Percentiles rank a stretch among this genome's conserved stretches.
These are phyloP conservation scores for Daldinia caldariorum DNA, from an alignment of 495 filamentous ascomycete genomes.

Conservation along the genomic window DNA sequence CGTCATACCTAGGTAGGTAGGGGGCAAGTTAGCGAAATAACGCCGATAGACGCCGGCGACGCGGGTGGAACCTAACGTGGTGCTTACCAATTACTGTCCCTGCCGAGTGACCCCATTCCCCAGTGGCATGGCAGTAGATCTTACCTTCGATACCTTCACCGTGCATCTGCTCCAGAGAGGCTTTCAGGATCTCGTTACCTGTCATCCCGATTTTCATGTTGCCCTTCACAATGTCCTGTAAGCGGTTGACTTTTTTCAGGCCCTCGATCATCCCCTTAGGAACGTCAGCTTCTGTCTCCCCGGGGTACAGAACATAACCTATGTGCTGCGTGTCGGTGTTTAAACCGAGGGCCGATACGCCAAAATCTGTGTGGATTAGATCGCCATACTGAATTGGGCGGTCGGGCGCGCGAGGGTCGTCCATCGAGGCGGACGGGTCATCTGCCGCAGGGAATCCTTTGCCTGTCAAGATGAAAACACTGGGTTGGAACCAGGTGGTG, in stretches of 20 bases:
- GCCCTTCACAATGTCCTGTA: slow-evolving; percentile 57
- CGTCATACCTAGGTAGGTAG: slow-evolving; percentile 59
- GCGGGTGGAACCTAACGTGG: not conserved
- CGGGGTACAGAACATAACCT: slow-evolving; percentile 57
- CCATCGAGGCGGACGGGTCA: slow-evolving; percentile 16
- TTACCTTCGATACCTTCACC: slow-evolving; percentile 56
- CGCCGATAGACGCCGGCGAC: not conserved
- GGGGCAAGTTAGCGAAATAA: slow-evolving; percentile 10
- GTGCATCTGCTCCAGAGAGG: slow-evolving; percentile 48
- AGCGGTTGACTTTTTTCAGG: slow-evolving; percentile 54
- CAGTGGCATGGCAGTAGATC: slow-evolving; percentile 60
- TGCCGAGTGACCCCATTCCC: slow-evolving; percentile 61
- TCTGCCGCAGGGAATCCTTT: slow-evolving; percentile 34
- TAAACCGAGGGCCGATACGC: slow-evolving; percentile 57
- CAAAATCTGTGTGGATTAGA: slow-evolving; percentile 59
- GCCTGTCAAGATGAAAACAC: slow-evolving; percentile 52
- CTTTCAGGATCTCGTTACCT: slow-evolving; percentile 56
- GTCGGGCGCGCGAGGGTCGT: slow-evolving; percentile 32
- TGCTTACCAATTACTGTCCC: slow-evolving; percentile 56
- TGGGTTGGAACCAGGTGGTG: slow-evolving; percentile 60
- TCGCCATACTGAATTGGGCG: slow-evolving; percentile 54
- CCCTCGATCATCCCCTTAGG: slow-evolving; percentile 53
- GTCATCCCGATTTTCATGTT: slow-evolving; percentile 55
- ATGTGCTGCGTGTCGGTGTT: slow-evolving; percentile 63
- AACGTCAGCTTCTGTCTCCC: slow-evolving; percentile 52